Conservation (phyloP, 2,329 filamentous ascomycete genomes). For the Neofusicoccum laricinum region DNA sequence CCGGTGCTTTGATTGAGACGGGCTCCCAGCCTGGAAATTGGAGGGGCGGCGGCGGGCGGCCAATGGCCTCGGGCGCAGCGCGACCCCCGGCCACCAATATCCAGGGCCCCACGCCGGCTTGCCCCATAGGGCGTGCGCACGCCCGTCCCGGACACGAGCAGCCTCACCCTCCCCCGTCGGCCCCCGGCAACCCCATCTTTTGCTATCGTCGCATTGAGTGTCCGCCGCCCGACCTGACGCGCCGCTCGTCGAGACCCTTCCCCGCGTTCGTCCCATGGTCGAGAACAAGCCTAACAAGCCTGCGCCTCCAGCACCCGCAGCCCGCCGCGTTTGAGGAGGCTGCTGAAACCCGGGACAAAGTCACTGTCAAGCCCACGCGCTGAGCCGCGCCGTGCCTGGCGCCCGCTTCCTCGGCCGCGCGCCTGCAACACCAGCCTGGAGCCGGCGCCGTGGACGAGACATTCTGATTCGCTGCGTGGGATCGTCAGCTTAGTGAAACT, state of each 20-base stretch:
- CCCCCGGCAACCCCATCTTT: slow-evolving; percentile 1
- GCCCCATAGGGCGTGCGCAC: background rate
- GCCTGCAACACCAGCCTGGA: background rate
- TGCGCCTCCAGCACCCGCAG: background rate
- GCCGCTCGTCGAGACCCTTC: background rate
- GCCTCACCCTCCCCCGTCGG: background rate
- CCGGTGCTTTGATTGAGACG: background rate
- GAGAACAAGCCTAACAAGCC: background rate
- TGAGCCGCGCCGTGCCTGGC: no score
- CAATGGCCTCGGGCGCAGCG: background rate
- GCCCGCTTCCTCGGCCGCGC: background rate
- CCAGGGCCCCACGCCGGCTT: background rate
- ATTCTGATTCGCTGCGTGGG: background rate
- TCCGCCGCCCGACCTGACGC: background rate
- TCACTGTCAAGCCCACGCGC: background rate
- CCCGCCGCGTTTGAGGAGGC: no score
- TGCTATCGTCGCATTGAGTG: background rate
- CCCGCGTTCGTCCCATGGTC: background rate
- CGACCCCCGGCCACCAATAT: background rate
- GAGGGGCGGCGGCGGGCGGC: slow-evolving; percentile 1
- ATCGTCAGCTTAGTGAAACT: background rate
- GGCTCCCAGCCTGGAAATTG: background rate
- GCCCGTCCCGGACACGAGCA: background rate
- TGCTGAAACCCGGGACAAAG: background rate
- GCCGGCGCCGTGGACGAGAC: background rate